Evolutionary conservation across 2,329 filamentous ascomycete genomes (phyloP).

Genomic region (Didymella lethalis): DNA sequence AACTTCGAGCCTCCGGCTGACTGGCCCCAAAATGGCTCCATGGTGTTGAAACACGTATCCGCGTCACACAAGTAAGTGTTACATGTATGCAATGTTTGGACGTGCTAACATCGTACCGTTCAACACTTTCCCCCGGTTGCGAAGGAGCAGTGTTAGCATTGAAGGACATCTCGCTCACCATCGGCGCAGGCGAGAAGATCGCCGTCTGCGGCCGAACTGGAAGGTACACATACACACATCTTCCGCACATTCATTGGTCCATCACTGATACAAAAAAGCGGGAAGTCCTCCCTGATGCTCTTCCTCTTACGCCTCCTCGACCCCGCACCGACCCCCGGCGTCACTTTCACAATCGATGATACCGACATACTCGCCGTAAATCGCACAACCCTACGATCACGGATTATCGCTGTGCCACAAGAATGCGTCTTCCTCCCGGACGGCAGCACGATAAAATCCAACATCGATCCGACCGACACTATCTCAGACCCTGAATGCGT

Average conservation of each 20-base stretch:
- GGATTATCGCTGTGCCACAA: neutral
- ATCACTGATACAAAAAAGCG: neutral
- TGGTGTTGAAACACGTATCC: neutral
- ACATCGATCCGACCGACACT: neutral
- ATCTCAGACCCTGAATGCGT: neutral
- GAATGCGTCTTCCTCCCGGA: neutral
- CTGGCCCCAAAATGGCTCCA: neutral
- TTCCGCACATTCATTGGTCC: neutral
- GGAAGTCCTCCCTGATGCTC: neutral
- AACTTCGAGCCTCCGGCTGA: neutral
- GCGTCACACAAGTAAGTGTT: neutral
- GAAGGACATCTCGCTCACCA: neutral
- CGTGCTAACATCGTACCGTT: neutral
- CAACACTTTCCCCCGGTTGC: neutral
- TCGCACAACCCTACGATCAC: neutral
- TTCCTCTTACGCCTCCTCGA: neutral
- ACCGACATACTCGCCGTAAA: neutral
- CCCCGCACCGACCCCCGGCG: neutral
- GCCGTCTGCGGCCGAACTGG: neutral
- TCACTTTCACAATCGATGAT: neutral
- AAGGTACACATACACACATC: neutral
- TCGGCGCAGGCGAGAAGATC: neutral
- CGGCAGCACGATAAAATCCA: neutral
- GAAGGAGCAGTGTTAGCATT: neutral
- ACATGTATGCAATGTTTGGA: neutral